Conservation (phyloP, 1,284 basidiomycete species). For the Cryptococcus hybrid region DNA sequence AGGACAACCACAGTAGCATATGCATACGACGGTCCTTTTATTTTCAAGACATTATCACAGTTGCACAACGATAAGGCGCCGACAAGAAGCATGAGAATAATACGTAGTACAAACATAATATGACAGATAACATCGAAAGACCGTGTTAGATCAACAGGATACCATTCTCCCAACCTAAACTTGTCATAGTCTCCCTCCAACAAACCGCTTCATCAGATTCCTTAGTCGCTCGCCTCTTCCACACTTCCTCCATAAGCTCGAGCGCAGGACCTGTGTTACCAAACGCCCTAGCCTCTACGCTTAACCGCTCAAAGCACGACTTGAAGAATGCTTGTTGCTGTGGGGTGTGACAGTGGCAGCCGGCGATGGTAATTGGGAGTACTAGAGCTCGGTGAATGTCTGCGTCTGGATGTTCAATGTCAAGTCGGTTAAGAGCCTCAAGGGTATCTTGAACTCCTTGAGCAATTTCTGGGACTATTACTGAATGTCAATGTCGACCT, state of each 20-base stretch:
- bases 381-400: slow-evolving; percentile 73
- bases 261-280: slow-evolving; percentile 64
- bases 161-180: slow-evolving; percentile 23
- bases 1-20: no score
- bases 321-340: slow-evolving; percentile 55
- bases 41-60: no score
- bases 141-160: slow-evolving; percentile 24
- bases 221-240: slow-evolving; percentile 50
- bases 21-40: no score
- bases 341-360: slow-evolving; percentile 17
- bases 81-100: no score
- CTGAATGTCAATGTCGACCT: neutral
- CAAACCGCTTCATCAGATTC: slow-evolving; percentile 7
- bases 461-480: slow-evolving; percentile 23
- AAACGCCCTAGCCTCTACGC: slow-evolving; percentile 52
- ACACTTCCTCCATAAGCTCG: slow-evolving; percentile 61
- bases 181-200: slow-evolving; percentile 24
- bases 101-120: neutral
- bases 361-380: slow-evolving; percentile 27
- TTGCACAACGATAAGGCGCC: no score
- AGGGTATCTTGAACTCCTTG: slow-evolving; percentile 49
- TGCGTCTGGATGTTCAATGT: slow-evolving; percentile 21
- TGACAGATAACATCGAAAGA: neutral
- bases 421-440: slow-evolving; percentile 52
- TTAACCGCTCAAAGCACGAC: slow-evolving; percentile 54